These are phyloP conservation scores for Amaranthus cruentus DNA, from an alignment of 148 eudicot genomes.

Conservation along the genomic window DNA sequence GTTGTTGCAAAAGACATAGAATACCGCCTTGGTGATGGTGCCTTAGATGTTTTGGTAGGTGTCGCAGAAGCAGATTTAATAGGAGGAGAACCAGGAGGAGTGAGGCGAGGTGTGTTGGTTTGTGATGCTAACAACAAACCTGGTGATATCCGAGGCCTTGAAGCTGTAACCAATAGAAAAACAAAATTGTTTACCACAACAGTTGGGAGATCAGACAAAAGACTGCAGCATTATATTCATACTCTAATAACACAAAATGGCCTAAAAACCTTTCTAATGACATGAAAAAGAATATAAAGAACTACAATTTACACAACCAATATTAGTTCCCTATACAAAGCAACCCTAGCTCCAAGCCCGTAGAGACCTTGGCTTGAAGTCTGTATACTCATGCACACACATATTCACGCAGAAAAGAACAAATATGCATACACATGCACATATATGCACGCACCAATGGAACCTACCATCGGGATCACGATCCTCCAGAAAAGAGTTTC, in stretches of 20 bases:
- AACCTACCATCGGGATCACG: slow-evolving; percentile 55
- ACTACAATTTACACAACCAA: background rate
- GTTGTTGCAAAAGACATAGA: slow-evolving; percentile 63
- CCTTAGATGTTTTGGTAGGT: slow-evolving; percentile 64
- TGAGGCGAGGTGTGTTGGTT: slow-evolving; percentile 69
- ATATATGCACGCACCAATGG: background rate
- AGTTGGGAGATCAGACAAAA: no score
- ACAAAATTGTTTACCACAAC: background rate
- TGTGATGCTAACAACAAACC: slow-evolving; percentile 76
- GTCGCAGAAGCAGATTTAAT: slow-evolving; percentile 60
- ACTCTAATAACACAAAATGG: background rate
- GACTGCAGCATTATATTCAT: no score
- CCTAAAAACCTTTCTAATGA: background rate
- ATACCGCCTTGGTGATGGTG: slow-evolving; percentile 79
- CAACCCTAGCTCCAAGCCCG: background rate
- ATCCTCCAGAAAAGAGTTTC: slow-evolving; percentile 42
- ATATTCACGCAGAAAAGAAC: background rate
- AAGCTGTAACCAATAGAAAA: slow-evolving; percentile 29
- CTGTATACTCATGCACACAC: background rate
- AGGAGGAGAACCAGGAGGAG: slow-evolving; percentile 96
- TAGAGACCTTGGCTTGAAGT: background rate
- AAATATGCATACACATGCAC: background rate
- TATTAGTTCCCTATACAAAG: background rate
- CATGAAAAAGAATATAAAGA: background rate
- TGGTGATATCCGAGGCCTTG: slow-evolving; percentile 67